phyloP scores from a whole-genome alignment of 129 eudicot species.

The Dittrichia graveolens region DNA sequence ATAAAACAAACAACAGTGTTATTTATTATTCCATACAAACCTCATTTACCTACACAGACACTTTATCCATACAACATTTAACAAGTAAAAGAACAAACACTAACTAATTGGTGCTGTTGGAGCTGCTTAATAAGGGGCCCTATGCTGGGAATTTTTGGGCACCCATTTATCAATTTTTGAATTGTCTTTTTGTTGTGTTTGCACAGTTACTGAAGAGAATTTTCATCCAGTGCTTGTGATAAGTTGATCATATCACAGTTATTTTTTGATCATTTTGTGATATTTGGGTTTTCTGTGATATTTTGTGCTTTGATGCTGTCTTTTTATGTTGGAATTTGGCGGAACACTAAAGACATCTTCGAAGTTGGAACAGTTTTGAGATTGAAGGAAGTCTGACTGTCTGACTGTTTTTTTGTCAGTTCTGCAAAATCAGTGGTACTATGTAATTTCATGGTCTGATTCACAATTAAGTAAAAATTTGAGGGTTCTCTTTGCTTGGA shows the following conservation, averaged over 20 bases:
- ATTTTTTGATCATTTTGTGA: not conserved
- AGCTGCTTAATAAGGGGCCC: not conserved
- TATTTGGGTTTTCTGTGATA: not conserved
- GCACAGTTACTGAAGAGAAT: not conserved
- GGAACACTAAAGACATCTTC: not conserved
- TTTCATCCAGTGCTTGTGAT: not conserved
- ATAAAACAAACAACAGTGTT: too few relatives aligned
- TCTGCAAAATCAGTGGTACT: too few relatives aligned
- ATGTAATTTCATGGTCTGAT: too few relatives aligned
- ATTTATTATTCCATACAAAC: too few relatives aligned
- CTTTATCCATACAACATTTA: too few relatives aligned
- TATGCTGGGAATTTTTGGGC: not conserved
- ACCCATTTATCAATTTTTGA: not conserved
- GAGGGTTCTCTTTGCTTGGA: too few relatives aligned
- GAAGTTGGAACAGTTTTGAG: not conserved
- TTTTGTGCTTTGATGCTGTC: constrained; percentile 2
- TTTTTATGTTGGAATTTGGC: not conserved
- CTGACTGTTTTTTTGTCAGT: too few relatives aligned
- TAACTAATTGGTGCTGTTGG: not conserved
- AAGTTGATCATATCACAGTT: not conserved
- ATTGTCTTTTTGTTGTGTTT: constrained; percentile 2
- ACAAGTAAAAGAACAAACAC: not conserved
- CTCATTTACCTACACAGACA: too few relatives aligned
- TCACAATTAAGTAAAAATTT: too few relatives aligned
- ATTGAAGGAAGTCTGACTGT: not conserved